These are phyloP conservation scores for Capsicum rhomboideum DNA, from an alignment of 257 asterid species.

Conservation along the genomic window DNA sequence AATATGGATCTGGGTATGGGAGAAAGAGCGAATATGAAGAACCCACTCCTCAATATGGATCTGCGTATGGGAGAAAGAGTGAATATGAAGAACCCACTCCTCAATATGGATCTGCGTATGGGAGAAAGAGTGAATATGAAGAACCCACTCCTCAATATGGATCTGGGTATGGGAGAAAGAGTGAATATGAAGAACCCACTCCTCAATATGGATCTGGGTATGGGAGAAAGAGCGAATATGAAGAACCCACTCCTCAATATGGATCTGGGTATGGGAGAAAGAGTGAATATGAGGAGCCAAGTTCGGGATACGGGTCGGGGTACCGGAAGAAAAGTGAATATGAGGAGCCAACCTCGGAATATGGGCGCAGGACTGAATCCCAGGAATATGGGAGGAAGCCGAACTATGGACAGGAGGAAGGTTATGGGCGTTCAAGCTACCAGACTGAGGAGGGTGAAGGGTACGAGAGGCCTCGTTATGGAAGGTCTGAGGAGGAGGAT, in stretches of 20 bases:
- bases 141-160: conserved; percentile 8
- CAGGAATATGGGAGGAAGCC: conserved; percentile 10
- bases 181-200: conserved; percentile 11
- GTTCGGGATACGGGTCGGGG: conserved; percentile 8
- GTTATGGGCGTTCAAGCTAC: conserved; percentile 6
- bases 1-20: conserved; percentile 38
- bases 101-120: conserved; percentile 10
- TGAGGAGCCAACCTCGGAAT: conserved; percentile 14
- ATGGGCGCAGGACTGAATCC: not conserved
- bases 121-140: conserved; percentile 4
- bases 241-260: conserved; percentile 11
- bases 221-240: conserved; percentile 21
- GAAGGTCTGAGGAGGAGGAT: conserved; percentile 35
- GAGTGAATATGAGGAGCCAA: conserved; percentile 13
- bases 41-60: conserved; percentile 15
- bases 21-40: conserved; percentile 18
- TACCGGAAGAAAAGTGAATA: conserved; percentile 14
- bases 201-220: conserved; percentile 27
- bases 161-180: conserved; percentile 20
- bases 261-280: conserved; percentile 29
- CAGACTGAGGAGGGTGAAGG: conserved; percentile 9
- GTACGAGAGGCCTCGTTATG: conserved; percentile 8
- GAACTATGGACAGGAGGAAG: conserved; percentile 20
- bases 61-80: conserved; percentile 17
- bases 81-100: not conserved